Evolutionary conservation across 1,284 basidiomycete species (phyloP).

Genomic region (Jaminaea rosea): DNA sequence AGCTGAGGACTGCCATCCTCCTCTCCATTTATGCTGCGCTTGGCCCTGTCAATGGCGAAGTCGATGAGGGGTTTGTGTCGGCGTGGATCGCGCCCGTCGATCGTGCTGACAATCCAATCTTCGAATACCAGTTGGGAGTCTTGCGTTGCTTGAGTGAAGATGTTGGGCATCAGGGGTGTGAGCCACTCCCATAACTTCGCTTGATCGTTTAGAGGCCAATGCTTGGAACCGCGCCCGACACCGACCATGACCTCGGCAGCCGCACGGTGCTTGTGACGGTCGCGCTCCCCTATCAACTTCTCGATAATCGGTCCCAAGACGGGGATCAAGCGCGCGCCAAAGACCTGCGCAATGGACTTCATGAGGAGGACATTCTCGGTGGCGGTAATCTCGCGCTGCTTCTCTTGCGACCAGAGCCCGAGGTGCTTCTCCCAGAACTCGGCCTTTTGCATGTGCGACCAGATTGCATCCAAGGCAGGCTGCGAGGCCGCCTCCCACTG

Average conservation of each 20-base stretch:
- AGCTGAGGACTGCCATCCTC: constrained; percentile 24
- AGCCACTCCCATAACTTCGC: constrained; percentile 73
- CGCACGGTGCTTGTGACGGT: constrained; percentile 85
- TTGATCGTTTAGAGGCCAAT: constrained; percentile 66
- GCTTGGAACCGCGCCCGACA: constrained; percentile 66
- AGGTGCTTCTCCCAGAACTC: constrained; percentile 57
- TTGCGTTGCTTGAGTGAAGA: constrained; percentile 56
- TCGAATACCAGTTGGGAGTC: constrained; percentile 50
- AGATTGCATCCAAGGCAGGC: constrained; percentile 58
- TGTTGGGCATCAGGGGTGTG: constrained; percentile 58
- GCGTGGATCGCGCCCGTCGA: constrained; percentile 73
- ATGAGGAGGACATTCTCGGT: constrained; percentile 50
- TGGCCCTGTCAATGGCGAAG: constrained; percentile 47
- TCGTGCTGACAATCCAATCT: constrained; percentile 52
- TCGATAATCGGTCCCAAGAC: constrained; percentile 56
- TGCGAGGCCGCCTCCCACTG: constrained; percentile 61
- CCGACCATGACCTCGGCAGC: constrained; percentile 78
- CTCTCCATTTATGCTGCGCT: constrained; percentile 24
- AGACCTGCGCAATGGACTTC: constrained; percentile 54
- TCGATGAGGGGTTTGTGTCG: constrained; percentile 67
- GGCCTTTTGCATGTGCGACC: constrained; percentile 50
- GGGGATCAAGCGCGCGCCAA: constrained; percentile 55
- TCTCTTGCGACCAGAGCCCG: constrained; percentile 40
- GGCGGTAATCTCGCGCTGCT: constrained; percentile 36
- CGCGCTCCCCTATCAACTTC: constrained; percentile 57